Base-by-base conservation (phyloP, 495 filamentous ascomycete species). In the Jackrogersella multiformis region DNA sequence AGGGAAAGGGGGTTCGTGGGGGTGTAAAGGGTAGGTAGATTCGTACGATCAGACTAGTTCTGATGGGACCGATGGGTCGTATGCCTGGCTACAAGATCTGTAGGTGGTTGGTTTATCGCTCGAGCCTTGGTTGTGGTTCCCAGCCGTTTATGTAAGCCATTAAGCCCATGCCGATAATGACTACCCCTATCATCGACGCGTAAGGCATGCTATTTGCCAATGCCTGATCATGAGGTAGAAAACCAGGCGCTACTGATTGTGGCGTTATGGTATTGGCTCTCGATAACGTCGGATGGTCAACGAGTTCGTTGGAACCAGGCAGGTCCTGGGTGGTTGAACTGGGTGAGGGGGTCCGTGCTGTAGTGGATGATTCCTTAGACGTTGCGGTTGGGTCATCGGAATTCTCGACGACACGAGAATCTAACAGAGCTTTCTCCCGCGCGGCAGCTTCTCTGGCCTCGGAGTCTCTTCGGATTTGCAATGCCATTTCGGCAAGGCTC, bases 81-180 rank as follows among this genome's bases (percentile, higher is more conserved):
- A 44, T n/a, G n/a, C n/a, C 36, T 10, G 5, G 13, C 16, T 30
- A 18, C 16, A 5, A 12, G 24, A 35, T 42, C 28, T 32, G 38
- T 26, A 59, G 38, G 39, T 46, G 30, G 56, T 34, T 46, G 30
- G 56, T 34, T 73, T 58, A 77, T 71, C 71, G 69, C 36, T 76
- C 73, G 8, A 76, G 55, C 44, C 59, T 77, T 18, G 76, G 66
- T 51, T 81, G 76, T 13, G 76, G 68, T 76, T 91, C 88, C 90
- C 90, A 96, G 39, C 89, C 89, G 74, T 99, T 99, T 66, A 99
- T 81, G 79, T 92, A 96, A 41, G 91, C 92, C 95, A 99, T 99
- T 49, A 97, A 75, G 26, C 92, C 90, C 72, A 97, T 89, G 13
- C 95, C 95, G 65, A 97, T 76, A 45, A 97, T 77, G 49, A 98